Conservation (phyloP, 352 stramenopile genomes). For the Globisporangium uncinulatum region DNA sequence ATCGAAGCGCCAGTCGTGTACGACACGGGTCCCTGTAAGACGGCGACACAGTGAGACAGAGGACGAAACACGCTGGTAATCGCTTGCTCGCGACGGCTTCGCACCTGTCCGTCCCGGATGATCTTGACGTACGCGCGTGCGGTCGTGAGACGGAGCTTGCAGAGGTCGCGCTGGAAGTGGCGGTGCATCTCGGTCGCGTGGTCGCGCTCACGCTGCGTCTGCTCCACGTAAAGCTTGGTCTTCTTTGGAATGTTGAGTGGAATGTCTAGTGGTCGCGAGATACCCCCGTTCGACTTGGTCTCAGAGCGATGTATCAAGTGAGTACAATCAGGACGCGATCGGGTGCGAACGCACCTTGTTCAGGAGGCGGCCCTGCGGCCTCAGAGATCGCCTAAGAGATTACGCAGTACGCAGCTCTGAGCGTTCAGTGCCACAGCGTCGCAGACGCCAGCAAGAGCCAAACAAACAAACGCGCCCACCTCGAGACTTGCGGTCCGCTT, state of each 20-base stretch:
- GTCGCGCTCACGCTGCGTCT: constrained; percentile 88
- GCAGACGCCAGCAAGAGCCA: not conserved
- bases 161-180: constrained; percentile 89
- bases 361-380: constrained; percentile 64
- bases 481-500: constrained; percentile 81
- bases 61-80: not conserved
- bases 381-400: constrained; percentile 45
- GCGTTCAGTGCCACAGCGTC: not conserved
- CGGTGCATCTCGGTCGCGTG: constrained; percentile 89
- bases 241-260: constrained; percentile 92
- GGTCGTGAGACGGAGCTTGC: constrained; percentile 83
- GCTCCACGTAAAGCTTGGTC: constrained; percentile 92
- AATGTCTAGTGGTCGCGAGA: constrained; percentile 48
- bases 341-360: constrained; percentile 50
- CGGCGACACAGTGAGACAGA: not conserved
- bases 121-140: constrained; percentile 88
- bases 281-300: too few relatives aligned
- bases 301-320: too few relatives aligned
- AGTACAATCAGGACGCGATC: too few relatives aligned
- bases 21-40: constrained; percentile 49
- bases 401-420: not conserved
- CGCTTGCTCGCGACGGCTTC: not conserved
- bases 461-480: constrained; percentile 2
- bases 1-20: constrained; percentile 68
- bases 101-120: constrained; percentile 82